Evolutionary conservation across 352 stramenopile species (phyloP).

Genomic region (Phytophthora chlamydospora): DNA sequence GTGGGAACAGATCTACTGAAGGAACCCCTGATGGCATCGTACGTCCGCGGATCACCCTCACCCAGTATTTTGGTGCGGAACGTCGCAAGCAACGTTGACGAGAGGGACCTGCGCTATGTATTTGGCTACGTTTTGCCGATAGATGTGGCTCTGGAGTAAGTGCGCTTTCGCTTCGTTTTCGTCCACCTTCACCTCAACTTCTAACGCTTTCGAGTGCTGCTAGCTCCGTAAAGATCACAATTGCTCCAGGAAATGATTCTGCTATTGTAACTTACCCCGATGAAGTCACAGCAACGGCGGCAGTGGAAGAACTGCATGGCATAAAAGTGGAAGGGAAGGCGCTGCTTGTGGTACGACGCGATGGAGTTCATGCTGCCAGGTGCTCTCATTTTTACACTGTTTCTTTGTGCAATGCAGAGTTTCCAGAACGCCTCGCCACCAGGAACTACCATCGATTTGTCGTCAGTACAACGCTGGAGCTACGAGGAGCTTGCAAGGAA

Average conservation of each 20-base stretch:
- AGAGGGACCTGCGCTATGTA: conserved; percentile 60
- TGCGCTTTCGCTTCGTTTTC: conserved; percentile 10
- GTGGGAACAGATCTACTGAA: conserved; percentile 36
- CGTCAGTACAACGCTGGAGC: conserved; percentile 28
- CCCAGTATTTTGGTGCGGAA: conserved; percentile 47
- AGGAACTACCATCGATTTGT: neutral
- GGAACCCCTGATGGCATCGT: conserved; percentile 43
- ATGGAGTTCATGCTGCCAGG: neutral
- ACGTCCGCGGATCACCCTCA: conserved; percentile 40
- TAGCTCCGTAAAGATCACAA: conserved; percentile 32
- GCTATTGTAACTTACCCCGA: conserved; percentile 37
- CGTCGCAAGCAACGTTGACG: conserved; percentile 47
- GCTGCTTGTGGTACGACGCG: conserved; percentile 55
- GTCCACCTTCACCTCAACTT: neutral
- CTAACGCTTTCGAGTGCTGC: neutral
- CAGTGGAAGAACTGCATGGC: conserved; percentile 54
- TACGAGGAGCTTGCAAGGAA: conserved; percentile 31
- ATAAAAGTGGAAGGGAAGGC: conserved; percentile 52
- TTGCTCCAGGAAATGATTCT: conserved; percentile 8
- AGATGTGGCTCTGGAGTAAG: conserved; percentile 44
- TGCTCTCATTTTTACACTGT: conserved; percentile 10
- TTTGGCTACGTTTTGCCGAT: conserved; percentile 61
- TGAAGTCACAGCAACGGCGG: conserved; percentile 38
- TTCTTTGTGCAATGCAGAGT: conserved; percentile 23
- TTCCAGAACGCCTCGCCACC: conserved; percentile 20